These are phyloP conservation scores for Leccinellum albellum DNA, from an alignment of 768 basidiomycete species.

Conservation along the genomic window DNA sequence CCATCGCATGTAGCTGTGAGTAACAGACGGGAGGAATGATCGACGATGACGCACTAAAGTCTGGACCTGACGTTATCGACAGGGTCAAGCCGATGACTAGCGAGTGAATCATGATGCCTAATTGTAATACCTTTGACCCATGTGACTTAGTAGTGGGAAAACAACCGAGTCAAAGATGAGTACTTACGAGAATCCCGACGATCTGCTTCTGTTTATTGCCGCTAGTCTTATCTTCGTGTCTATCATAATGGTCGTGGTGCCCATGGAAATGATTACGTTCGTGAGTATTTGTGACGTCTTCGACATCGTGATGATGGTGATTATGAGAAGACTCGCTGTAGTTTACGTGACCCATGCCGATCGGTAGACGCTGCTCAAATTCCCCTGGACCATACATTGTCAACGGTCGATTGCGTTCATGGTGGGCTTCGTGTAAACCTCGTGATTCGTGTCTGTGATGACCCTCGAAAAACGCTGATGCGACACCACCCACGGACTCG, in stretches of 20 bases:
- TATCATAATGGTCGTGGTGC: neutral
- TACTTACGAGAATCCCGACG: slow-evolving; percentile 63
- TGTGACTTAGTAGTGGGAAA: neutral
- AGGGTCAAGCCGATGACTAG: slow-evolving; percentile 77
- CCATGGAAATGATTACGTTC: slow-evolving; percentile 3
- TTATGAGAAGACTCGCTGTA: neutral
- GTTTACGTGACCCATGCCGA: neutral
- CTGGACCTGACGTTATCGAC: slow-evolving; percentile 61
- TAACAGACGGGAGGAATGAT: neutral
- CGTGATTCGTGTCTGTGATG: slow-evolving; percentile 35
- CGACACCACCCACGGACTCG: neutral
- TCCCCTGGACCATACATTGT: slow-evolving; percentile 21
- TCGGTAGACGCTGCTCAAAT: neutral
- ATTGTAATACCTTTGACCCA: slow-evolving; percentile 60
- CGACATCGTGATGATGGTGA: slow-evolving; percentile 12
- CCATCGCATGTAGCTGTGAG: neutral
- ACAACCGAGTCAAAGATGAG: neutral
- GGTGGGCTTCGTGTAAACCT: slow-evolving; percentile 26
- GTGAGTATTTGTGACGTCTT: neutral
- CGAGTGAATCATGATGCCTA: slow-evolving; percentile 84
- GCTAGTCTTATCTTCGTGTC: slow-evolving; percentile 22
- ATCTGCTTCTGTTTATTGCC: slow-evolving; percentile 61
- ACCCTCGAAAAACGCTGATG: slow-evolving; percentile 28
- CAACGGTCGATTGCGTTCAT: slow-evolving; percentile 23
- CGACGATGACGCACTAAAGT: slow-evolving; percentile 55